A percentile compares a stretch with the other conserved stretches of the same genome.
These are phyloP conservation scores for Boeremia lycopersici DNA, from an alignment of 2,329 filamentous ascomycete genomes.

Conservation along the genomic window DNA sequence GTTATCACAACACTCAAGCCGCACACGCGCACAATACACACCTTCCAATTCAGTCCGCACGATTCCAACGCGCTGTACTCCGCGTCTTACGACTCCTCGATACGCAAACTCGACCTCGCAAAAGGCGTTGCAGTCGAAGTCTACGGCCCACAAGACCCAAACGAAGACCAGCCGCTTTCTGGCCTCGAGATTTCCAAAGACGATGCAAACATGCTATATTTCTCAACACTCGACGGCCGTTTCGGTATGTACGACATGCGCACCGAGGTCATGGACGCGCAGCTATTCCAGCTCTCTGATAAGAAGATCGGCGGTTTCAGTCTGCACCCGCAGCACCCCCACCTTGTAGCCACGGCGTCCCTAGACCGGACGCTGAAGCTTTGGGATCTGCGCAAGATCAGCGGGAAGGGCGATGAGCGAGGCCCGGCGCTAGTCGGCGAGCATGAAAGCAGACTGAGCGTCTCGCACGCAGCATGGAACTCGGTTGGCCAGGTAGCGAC, in stretches of 20 bases:
- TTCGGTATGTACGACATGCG: conserved; percentile 84
- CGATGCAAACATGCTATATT: conserved; percentile 77
- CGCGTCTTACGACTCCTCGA: conserved; percentile 89
- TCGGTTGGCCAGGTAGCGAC: conserved; percentile 85
- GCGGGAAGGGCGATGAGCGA: conserved; percentile 63
- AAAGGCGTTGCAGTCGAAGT: conserved; percentile 81
- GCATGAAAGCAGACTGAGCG: conserved; percentile 80
- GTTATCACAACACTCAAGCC: conserved; percentile 89
- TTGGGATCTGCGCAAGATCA: conserved; percentile 88
- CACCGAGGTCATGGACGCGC: conserved; percentile 59
- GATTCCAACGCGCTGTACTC: conserved; percentile 80
- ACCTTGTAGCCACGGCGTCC: conserved; percentile 86
- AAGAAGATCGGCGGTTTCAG: conserved; percentile 97
- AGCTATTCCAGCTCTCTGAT: conserved; percentile 78
- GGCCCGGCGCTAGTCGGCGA: conserved; percentile 76
- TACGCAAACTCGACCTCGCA: conserved; percentile 82
- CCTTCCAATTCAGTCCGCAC: conserved; percentile 76
- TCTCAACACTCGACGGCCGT: conserved; percentile 81
- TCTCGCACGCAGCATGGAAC: conserved; percentile 93
- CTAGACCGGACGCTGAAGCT: conserved; percentile 88
- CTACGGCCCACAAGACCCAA: conserved; percentile 73
- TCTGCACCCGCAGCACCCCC: conserved; percentile 76
- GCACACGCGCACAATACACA: conserved; percentile 85
- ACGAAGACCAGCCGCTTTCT: conserved; percentile 79
- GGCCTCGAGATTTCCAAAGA: conserved; percentile 77